Evolutionary conservation across 805 yeast genomes (phyloP).

Genomic region (Kluyveromyces nonfermentans): DNA sequence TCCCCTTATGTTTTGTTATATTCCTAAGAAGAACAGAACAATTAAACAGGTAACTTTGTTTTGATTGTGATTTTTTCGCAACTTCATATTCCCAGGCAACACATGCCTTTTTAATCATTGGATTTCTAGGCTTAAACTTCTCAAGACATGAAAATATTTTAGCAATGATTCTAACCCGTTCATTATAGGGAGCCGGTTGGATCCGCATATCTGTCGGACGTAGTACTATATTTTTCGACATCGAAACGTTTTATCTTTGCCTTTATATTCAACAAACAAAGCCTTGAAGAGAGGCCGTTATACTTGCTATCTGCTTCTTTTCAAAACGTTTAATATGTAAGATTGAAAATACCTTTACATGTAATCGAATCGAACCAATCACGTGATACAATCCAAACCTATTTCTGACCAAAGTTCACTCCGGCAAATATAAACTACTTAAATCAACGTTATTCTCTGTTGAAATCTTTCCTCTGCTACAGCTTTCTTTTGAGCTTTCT

Average conservation of each 20-base stretch:
- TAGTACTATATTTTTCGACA: constrained; percentile 4
- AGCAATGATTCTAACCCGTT: constrained; percentile 23
- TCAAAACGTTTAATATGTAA: too few species aligned
- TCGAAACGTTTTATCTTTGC: not conserved
- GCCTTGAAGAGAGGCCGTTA: too few species aligned
- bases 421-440: too few species aligned
- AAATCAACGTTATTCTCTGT: too few species aligned
- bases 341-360: too few species aligned
- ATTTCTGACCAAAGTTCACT: too few species aligned
- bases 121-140: constrained; percentile 11
- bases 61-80: constrained; percentile 19
- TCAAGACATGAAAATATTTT: constrained; percentile 18
- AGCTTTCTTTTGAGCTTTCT: too few species aligned
- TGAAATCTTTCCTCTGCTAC: too few species aligned
- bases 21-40: constrained; percentile 26
- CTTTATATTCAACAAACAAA: too few species aligned
- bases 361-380: not conserved
- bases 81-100: constrained; percentile 20
- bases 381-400: not conserved
- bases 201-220: constrained; percentile 24
- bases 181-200: constrained; percentile 26
- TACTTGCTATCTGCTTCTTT: too few species aligned
- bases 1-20: constrained; percentile 22
- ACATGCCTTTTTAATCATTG: constrained; percentile 14
- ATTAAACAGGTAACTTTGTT: constrained; percentile 26